Conservation (phyloP, 2,329 filamentous ascomycete species). For the Curvularia sp. region DNA sequence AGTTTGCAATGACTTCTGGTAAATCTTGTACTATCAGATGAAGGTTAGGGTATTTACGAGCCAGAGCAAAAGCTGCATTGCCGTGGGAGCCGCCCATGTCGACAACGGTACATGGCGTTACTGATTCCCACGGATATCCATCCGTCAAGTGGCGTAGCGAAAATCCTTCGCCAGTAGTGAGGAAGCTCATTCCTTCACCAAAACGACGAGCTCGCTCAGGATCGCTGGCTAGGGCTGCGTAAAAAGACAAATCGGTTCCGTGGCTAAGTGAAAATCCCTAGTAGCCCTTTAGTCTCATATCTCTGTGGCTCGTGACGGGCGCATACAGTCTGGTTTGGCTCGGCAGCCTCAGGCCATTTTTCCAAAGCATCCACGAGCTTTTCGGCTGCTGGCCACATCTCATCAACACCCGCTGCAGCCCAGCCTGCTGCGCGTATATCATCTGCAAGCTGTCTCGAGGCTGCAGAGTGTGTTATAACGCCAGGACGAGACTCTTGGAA, state of each 20-base stretch:
- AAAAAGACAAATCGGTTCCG: conserved; percentile 20
- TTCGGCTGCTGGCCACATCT: conserved; percentile 12
- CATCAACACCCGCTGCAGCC: conserved; percentile 3
- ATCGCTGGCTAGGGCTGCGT: conserved; percentile 20
- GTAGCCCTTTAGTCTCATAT: background rate
- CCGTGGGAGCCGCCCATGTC: conserved; percentile 32
- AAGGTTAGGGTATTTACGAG: conserved; percentile 19
- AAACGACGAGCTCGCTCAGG: conserved; percentile 14
- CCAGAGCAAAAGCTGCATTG: conserved; percentile 22
- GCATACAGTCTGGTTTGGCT: conserved; percentile 15
- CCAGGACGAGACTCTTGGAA: conserved; percentile 22
- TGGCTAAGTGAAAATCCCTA: conserved; percentile 16
- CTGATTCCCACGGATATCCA: conserved; percentile 12
- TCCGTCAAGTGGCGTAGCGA: conserved; percentile 3
- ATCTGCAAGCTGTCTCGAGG: conserved; percentile 5
- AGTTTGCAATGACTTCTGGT: conserved; percentile 21
- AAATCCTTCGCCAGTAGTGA: conserved; percentile 7
- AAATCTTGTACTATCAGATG: conserved; percentile 30
- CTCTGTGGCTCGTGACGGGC: background rate
- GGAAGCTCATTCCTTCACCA: conserved; percentile 24
- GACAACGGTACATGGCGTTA: conserved; percentile 25
- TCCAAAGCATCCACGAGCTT: conserved; percentile 13
- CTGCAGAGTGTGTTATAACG: conserved; percentile 20
- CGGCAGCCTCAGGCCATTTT: conserved; percentile 12
- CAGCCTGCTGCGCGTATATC: conserved; percentile 4